A percentile compares a stretch with the other conserved stretches of the same genome.
Conservation (phyloP, 73 alveolate genomes). For the Paramecium caudatum region DNA sequence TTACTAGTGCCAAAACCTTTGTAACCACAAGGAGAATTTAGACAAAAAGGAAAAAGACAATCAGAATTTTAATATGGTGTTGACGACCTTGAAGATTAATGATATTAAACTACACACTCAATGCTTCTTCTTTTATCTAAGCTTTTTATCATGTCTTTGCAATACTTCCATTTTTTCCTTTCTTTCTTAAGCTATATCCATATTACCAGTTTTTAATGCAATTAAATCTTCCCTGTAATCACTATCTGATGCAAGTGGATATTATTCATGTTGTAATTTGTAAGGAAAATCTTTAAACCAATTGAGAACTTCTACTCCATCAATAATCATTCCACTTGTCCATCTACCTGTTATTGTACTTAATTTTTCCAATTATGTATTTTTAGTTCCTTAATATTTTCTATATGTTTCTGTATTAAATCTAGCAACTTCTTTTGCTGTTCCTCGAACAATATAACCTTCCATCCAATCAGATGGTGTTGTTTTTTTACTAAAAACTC, state of each 20-base stretch:
- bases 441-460: slow-evolving; percentile 50
- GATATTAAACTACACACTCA: too few relatives aligned
- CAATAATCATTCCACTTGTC: slow-evolving; percentile 65
- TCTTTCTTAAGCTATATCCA: slow-evolving; percentile 50
- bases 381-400: slow-evolving; percentile 64
- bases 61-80: not conserved
- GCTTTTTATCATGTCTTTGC: slow-evolving; percentile 65
- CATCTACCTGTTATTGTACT: slow-evolving; percentile 60
- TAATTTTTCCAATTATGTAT: not conserved
- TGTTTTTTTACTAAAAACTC: slow-evolving; percentile 62
- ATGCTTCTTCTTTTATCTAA: slow-evolving; percentile 54
- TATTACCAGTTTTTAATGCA: slow-evolving; percentile 42
- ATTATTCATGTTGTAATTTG: slow-evolving; percentile 51
- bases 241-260: slow-evolving; percentile 78
- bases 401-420: slow-evolving; percentile 50
- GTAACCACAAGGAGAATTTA: too few relatives aligned
- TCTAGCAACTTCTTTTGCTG: slow-evolving; percentile 30
- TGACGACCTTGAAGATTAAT: not conserved
- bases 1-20: too few relatives aligned
- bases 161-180: slow-evolving; percentile 64
- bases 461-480: slow-evolving; percentile 69
- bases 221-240: slow-evolving; percentile 66
- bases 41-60: not conserved
- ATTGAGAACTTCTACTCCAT: slow-evolving; percentile 61
- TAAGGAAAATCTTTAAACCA: slow-evolving; percentile 69